phyloP scores from a whole-genome alignment of 2,329 filamentous ascomycete species.

The Botrytis cinerea region DNA sequence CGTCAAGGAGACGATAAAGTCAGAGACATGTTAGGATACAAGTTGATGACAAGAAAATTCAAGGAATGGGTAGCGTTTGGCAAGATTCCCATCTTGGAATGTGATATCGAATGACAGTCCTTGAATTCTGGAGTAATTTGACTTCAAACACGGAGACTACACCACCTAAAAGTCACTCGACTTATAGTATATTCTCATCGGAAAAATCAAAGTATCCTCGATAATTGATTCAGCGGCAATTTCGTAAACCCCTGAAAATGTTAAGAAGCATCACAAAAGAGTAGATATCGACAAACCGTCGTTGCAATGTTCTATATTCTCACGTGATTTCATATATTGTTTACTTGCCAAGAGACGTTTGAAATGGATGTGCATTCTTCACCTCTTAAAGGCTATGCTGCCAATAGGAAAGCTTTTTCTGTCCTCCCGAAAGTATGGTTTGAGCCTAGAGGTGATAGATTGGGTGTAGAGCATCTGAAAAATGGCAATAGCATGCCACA shows the following conservation, averaged over 20 bases:
- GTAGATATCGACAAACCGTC: not conserved
- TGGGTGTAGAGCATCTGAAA: not conserved
- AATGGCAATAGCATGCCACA: not conserved
- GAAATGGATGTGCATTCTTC: slow-evolving; percentile 21
- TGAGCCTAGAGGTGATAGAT: too few species aligned
- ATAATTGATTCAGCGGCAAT: not conserved
- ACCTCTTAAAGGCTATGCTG: not conserved
- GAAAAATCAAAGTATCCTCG: not conserved
- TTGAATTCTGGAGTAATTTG: not conserved
- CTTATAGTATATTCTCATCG: not conserved
- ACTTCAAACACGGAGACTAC: not conserved
- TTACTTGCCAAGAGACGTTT: slow-evolving; percentile 1
- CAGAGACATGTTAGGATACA: not conserved
- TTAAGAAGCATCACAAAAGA: not conserved
- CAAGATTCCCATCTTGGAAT: slow-evolving; percentile 18
- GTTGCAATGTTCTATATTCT: not conserved
- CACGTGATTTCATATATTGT: not conserved
- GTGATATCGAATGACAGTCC: not conserved
- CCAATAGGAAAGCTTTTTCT: not conserved
- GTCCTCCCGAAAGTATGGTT: not conserved
- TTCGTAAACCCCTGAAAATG: not conserved
- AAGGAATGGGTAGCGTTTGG: slow-evolving; percentile 14
- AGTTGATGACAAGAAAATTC: not conserved
- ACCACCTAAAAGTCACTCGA: slow-evolving; percentile 10
- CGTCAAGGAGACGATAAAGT: slow-evolving; percentile 8